These are phyloP conservation scores for Fagus crenata DNA, from an alignment of 306 rosid species.

Conservation along the genomic window DNA sequence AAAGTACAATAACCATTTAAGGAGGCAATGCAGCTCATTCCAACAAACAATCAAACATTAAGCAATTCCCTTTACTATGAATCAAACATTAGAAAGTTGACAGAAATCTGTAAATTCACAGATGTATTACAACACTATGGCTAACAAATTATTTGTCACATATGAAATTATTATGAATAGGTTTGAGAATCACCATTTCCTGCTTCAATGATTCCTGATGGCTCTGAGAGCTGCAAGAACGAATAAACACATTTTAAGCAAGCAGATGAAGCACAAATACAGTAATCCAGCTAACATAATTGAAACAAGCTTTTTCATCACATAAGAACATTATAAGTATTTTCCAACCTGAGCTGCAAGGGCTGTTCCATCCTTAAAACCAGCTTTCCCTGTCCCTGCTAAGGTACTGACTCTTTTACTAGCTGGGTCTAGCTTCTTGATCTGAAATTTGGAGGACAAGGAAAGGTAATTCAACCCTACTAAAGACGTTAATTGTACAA, in stretches of 20 bases:
- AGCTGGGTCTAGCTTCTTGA: slow-evolving; percentile 79
- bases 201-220: slow-evolving; percentile 76
- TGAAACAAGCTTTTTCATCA: slow-evolving; percentile 1
- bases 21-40: slow-evolving; percentile 1
- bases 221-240: slow-evolving; percentile 90
- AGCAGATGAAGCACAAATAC: slow-evolving; percentile 12
- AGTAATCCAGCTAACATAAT: slow-evolving; percentile 16
- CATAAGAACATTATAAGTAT: slow-evolving; percentile 17
- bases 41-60: slow-evolving; percentile 1
- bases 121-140: neutral
- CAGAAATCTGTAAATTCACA: neutral
- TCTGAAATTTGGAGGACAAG: slow-evolving; percentile 49
- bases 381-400: slow-evolving; percentile 90
- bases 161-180: neutral
- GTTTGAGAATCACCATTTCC: slow-evolving; percentile 48
- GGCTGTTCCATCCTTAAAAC: slow-evolving; percentile 76
- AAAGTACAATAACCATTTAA: neutral
- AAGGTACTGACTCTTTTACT: slow-evolving; percentile 75
- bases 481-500: slow-evolving; percentile 2
- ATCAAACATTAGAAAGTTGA: neutral
- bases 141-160: slow-evolving; percentile 8
- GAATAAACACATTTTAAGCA: slow-evolving; percentile 20
- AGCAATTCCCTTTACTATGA: neutral
- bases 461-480: slow-evolving; percentile 14
- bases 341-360: slow-evolving; percentile 67